These are phyloP conservation scores for Macrotyloma uniflorum DNA, from an alignment of 306 rosid genomes.

Conservation along the genomic window DNA sequence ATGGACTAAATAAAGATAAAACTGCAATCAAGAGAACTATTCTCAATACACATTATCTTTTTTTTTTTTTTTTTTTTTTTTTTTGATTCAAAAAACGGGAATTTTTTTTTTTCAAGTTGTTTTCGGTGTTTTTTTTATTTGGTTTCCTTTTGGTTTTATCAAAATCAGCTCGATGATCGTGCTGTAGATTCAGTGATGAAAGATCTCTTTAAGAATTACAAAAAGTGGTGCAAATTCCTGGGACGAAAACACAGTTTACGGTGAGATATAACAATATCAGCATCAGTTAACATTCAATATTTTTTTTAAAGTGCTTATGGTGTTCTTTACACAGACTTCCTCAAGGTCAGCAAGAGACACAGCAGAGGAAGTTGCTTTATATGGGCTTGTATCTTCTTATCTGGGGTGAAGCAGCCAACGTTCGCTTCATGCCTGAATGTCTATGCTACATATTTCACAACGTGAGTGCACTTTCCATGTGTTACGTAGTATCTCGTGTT, in stretches of 20 bases:
- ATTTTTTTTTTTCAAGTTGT: no score
- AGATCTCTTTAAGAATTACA: constrained; percentile 84
- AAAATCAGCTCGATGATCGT: constrained; percentile 91
- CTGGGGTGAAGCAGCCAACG: constrained; percentile 95
- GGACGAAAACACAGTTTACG: constrained; percentile 89
- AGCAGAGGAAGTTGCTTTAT: constrained; percentile 90
- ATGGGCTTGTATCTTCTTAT: constrained; percentile 95
- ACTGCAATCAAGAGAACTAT: constrained; percentile 19
- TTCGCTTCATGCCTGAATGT: constrained; percentile 97
- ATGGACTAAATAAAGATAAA: constrained; percentile 25
- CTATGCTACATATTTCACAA: constrained; percentile 93
- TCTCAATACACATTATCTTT: neutral
- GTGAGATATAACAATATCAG: constrained; percentile 50
- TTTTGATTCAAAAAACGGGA: no score
- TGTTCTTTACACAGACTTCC: constrained; percentile 65
- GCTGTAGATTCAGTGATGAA: constrained; percentile 80
- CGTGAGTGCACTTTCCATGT: constrained; percentile 54
- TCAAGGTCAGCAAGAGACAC: constrained; percentile 83
- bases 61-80: no score
- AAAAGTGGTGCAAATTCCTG: constrained; percentile 88
- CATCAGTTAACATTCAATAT: neutral
- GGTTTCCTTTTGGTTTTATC: constrained; percentile 11
- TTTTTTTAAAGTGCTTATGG: constrained; percentile 35
- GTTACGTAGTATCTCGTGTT: constrained; percentile 25
- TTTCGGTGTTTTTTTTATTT: neutral